Evolutionary conservation across 2,329 filamentous ascomycete species (phyloP).

Genomic region (Clathrospora elynae): DNA sequence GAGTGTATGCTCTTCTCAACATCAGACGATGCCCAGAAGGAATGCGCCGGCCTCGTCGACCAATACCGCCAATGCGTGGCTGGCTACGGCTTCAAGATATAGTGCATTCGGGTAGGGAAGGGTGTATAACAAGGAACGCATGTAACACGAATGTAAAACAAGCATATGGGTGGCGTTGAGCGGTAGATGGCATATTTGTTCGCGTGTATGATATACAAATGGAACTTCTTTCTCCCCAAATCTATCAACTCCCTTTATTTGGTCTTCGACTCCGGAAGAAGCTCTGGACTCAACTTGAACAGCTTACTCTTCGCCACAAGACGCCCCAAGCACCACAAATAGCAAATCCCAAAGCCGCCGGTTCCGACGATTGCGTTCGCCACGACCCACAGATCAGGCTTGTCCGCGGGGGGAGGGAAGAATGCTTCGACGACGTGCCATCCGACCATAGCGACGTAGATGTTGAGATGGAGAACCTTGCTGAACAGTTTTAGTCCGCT

Average conservation of each 20-base stretch:
- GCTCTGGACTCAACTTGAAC: conserved; percentile 16
- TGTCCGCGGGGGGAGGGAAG: conserved; percentile 69
- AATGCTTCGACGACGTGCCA: conserved; percentile 82
- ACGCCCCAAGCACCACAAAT: conserved; percentile 86
- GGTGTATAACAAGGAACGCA: conserved; percentile 12
- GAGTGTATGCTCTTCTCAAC: conserved; percentile 99
- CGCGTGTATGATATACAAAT: conserved; percentile 31
- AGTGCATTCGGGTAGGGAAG: neutral
- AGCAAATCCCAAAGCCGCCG: conserved; percentile 83
- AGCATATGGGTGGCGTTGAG: conserved; percentile 41
- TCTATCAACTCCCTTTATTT: too few species aligned
- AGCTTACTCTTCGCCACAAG: conserved; percentile 64
- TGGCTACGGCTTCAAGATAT: conserved; percentile 81
- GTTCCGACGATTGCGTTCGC: conserved; percentile 86
- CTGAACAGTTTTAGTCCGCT: conserved; percentile 59
- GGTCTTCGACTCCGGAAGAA: conserved; percentile 27
- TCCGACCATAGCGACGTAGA: conserved; percentile 75
- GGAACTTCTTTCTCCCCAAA: conserved; percentile 38
- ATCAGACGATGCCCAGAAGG: conserved; percentile 76
- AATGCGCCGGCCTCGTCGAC: conserved; percentile 81
- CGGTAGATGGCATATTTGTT: conserved; percentile 28
- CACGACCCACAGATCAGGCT: conserved; percentile 95
- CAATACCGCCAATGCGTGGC: conserved; percentile 92
- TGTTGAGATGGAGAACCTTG: conserved; percentile 74
- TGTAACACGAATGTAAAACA: conserved; percentile 32